Evolutionary conservation across 1,284 basidiomycete genomes (phyloP), one percentile per base, ranked within the genome.

Genomic region (Vanrija sp.): DNA sequence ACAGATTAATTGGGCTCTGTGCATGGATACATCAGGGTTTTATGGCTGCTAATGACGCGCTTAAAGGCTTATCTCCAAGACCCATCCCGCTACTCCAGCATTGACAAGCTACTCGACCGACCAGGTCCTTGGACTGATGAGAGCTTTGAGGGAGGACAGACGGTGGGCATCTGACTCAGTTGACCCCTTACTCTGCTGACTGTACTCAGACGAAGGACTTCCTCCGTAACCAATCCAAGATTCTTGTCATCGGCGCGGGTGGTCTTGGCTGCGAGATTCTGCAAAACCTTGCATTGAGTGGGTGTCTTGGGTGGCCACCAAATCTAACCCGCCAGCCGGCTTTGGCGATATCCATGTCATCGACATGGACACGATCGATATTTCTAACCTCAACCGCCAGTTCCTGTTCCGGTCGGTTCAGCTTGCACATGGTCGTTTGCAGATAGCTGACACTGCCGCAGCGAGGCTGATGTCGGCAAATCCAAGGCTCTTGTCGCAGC

Each of bases 341-440:
- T 98, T 98, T 83, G 89, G 88, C 72, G 88, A 98, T 70, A 96
- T 98, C 61, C 91, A 98, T 80, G 93, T 99, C 64, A 98, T 99
- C 72, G 96, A 99, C 80, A 98, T 99, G 95, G 96, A 99, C 80
- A 98, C 95, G 5, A 99, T 98, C 74, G 96, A 99, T 76, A 91
- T 98, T 67, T 96, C 92, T 68, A 99, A 99, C 72, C 82, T 99
- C 65, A 99, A 99, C 77, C 84, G 96, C 45, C 96, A 99, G 76
- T 99, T 98, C 75, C 80, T 99, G 44, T 99, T 99, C 80, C 83
- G 95, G 93, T 91, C 64, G 52, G 81, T 52, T 43, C 6, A 3
- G 40, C 40, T 25, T 38, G 21, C 2, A 2, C 18, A 16, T 19
- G 10, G 38, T 10, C 14, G 6, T 15, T 38, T 12, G 43, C 26